Conservation (phyloP, 768 basidiomycete genomes). For the Sarcomyxa edulis region DNA sequence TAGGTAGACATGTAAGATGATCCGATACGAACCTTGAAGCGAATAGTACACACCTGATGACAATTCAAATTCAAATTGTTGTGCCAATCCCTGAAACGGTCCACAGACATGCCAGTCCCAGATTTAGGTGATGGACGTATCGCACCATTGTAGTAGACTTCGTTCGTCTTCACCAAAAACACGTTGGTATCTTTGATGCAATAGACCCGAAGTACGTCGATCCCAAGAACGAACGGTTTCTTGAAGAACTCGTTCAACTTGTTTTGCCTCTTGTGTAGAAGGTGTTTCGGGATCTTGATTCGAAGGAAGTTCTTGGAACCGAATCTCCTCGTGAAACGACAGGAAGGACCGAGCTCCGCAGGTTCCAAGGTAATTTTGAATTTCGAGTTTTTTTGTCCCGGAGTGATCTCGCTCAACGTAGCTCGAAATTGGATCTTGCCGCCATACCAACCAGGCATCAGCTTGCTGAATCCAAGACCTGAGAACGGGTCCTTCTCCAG, state of each 20-base stretch:
- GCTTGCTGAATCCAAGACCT: constrained; percentile 37
- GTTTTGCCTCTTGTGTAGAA: constrained; percentile 21
- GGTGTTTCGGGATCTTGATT: constrained; percentile 33
- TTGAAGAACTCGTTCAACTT: constrained; percentile 36
- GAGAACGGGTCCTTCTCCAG: constrained; percentile 25
- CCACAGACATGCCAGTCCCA: constrained; percentile 20
- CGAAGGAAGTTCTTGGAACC: constrained; percentile 58
- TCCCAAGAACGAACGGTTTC: constrained; percentile 48
- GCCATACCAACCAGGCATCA: constrained; percentile 47
- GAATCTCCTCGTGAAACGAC: constrained; percentile 52
- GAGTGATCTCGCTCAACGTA: constrained; percentile 19
- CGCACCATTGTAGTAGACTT: constrained; percentile 18
- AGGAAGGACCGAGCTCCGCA: constrained; percentile 48
- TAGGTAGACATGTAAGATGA: constrained; percentile 14
- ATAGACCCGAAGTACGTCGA: constrained; percentile 53
- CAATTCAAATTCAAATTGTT: constrained; percentile 34
- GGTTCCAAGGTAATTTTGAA: constrained; percentile 42
- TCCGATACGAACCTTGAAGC: too few species aligned
- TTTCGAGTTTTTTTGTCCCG: constrained; percentile 4
- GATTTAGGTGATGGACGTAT: neutral
- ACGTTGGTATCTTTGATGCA: constrained; percentile 54
- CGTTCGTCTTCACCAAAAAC: constrained; percentile 53
- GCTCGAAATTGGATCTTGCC: constrained; percentile 55
- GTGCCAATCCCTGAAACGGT: constrained; percentile 39
- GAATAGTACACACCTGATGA: constrained; percentile 30